A percentile compares a stretch with the other conserved stretches of the same genome.
phyloP scores from a whole-genome alignment of 768 basidiomycete species.

The Phaeotremella fagi region DNA sequence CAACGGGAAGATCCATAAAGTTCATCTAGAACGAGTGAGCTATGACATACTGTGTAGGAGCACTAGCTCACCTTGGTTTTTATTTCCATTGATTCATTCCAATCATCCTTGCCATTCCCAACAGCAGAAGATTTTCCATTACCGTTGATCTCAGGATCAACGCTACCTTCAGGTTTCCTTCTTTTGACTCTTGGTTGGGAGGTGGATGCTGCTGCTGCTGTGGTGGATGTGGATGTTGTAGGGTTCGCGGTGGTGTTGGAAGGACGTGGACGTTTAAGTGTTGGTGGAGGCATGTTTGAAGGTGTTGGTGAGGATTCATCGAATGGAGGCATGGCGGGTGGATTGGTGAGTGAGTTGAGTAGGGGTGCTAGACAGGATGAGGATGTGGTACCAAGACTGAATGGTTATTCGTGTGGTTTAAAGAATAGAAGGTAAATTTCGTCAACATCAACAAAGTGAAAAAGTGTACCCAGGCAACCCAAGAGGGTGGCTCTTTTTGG shows the following conservation, averaged over 20 bases:
- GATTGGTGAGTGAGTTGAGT: background rate
- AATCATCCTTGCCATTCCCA: constrained; percentile 25
- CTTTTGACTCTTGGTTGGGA: constrained; percentile 19
- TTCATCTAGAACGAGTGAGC: constrained; percentile 24
- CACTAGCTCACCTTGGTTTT: constrained; percentile 36
- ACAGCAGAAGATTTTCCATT: constrained; percentile 9
- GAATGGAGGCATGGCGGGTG: background rate
- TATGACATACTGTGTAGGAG: background rate
- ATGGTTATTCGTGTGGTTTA: too few relatives aligned
- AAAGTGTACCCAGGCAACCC: too few relatives aligned
- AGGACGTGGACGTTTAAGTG: constrained; percentile 21
- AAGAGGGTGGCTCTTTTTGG: too few relatives aligned
- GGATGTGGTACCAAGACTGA: background rate
- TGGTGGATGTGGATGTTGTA: background rate
- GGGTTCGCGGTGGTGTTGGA: constrained; percentile 2
- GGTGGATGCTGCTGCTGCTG: background rate
- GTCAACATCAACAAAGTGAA: too few relatives aligned
- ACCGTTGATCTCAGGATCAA: constrained; percentile 8
- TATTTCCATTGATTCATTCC: constrained; percentile 27
- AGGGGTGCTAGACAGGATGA: too few relatives aligned
- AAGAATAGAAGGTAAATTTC: too few relatives aligned
- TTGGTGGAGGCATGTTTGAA: constrained; percentile 19
- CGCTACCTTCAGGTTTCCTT: constrained; percentile 24
- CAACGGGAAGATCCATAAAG: constrained; percentile 38
- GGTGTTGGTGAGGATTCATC: constrained; percentile 19